These are phyloP conservation scores for Aureobasidium uvarum DNA, from an alignment of 2,329 filamentous ascomycete genomes.

Conservation along the genomic window DNA sequence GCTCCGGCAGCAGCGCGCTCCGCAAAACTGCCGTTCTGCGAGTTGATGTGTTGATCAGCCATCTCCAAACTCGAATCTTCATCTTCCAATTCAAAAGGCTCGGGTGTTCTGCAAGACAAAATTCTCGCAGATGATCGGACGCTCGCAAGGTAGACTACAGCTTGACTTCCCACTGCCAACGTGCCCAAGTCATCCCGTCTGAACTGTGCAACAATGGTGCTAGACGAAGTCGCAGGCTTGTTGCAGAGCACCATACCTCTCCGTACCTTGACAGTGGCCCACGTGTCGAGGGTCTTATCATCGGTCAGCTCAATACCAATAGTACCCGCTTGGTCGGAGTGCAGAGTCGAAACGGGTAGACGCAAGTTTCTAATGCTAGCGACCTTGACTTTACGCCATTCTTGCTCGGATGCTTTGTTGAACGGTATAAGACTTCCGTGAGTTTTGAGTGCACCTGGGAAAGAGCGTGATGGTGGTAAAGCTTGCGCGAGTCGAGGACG, in stretches of 20 bases:
- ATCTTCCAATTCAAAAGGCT: conserved; percentile 41
- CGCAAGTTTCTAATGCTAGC: conserved; percentile 86
- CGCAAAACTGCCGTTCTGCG: conserved; percentile 29
- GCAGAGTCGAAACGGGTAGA: conserved; percentile 72
- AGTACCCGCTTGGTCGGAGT: conserved; percentile 82
- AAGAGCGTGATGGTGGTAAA: conserved; percentile 48
- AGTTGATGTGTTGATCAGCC: conserved; percentile 43
- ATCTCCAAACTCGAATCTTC: conserved; percentile 30
- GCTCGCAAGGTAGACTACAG: conserved; percentile 85
- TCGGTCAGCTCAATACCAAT: conserved; percentile 68
- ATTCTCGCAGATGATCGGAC: conserved; percentile 79
- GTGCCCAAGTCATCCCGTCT: conserved; percentile 60
- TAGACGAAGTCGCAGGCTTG: conserved; percentile 55
- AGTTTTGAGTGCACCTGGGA: conserved; percentile 46
- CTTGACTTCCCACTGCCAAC: conserved; percentile 64
- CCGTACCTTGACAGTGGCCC: conserved; percentile 45
- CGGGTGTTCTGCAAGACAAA: conserved; percentile 44
- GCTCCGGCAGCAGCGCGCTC: conserved; percentile 32
- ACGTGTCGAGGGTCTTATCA: conserved; percentile 29
- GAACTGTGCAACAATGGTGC: conserved; percentile 64
- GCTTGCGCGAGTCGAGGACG: conserved; percentile 33
- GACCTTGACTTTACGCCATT: conserved; percentile 79
- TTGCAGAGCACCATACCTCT: conserved; percentile 81
- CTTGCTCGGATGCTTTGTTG: conserved; percentile 45
- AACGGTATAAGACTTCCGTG: neutral